Base-by-base conservation (phyloP, 1,139 yeast species). In the Lodderomyces elongisporus region DNA sequence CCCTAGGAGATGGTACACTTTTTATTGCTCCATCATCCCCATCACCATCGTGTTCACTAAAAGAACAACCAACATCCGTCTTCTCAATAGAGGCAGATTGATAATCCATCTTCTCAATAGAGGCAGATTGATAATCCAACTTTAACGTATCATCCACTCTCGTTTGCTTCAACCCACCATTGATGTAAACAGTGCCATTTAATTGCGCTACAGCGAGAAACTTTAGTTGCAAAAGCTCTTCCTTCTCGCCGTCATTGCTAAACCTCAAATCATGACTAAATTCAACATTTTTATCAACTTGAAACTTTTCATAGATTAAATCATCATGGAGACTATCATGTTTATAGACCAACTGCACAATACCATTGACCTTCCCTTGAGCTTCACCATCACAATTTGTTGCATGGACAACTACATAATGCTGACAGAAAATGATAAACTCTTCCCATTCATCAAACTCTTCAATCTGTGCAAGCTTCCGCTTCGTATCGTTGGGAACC, bases 361-460 rank as follows among this genome's bases (percentile, higher is more conserved):
- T 20, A n/a, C n/a, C n/a, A n/a, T n/a, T n/a, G n/a, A n/a, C n/a
- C n/a, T n/a, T n/a, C n/a, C n/a, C n/a, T n/a, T n/a, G n/a, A n/a
- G n/a, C n/a, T n/a, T n/a, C n/a, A 18, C 22, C 22, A 30, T 37
- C 37, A n/a, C 40, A 39, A 47, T 73, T 77, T 1, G 79, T 67
- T 1, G 88, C 85, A 53, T 82, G 88, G 3, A 80, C 62, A 22
- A 82, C 64, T 25, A 79, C 65, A 49, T 85, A 85, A 51, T 84
- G 93, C 46, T 83, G 93, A 42, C 88, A 78, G 49, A 83, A 85
- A 13, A 82, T 53, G 18, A 79, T 70, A 43, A 84, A 84, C 52
- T 85, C 95, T 54, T 85, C 95, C 77, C 85, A 74, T 55, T 85
- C 95, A 51, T 85, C 95, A 54, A 85, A 85, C 6, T 73, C 74